Evolutionary conservation across 2,329 filamentous ascomycete species (phyloP).

Genomic region (Rachicladosporium sp.): DNA sequence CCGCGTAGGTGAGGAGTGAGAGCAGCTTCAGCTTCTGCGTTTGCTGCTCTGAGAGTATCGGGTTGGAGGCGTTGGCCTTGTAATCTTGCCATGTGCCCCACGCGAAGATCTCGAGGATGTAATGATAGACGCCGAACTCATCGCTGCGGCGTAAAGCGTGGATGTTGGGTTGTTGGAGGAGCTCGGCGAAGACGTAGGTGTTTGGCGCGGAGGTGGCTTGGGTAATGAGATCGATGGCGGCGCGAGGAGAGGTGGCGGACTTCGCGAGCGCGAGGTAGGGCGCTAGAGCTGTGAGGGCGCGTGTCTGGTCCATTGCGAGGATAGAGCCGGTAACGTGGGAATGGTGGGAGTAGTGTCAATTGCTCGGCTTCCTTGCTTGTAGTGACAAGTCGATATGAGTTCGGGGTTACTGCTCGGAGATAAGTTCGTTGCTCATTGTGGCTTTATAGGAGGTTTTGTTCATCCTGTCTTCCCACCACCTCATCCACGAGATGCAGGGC

Average conservation of each 20-base stretch:
- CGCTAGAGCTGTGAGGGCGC: slow-evolving; percentile 50
- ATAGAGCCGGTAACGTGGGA: no score
- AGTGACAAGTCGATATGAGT: no score
- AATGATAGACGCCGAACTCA: slow-evolving; percentile 53
- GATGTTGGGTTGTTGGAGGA: slow-evolving; percentile 71
- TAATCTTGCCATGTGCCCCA: slow-evolving; percentile 83
- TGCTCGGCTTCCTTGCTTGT: no score
- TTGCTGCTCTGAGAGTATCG: slow-evolving; percentile 60
- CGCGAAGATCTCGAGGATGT: slow-evolving; percentile 75
- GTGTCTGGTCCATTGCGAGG: slow-evolving; percentile 57
- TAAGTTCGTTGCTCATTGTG: no score
- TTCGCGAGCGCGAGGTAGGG: slow-evolving; percentile 86
- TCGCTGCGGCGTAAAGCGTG: slow-evolving; percentile 54
- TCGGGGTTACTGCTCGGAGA: no score
- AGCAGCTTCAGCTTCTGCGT: slow-evolving; percentile 79
- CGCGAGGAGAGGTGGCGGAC: slow-evolving; percentile 69
- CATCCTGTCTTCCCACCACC: no score
- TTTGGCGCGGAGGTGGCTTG: slow-evolving; percentile 82
- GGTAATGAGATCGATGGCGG: slow-evolving; percentile 71
- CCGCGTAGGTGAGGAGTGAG: slow-evolving; percentile 70
- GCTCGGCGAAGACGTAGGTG: slow-evolving; percentile 87
- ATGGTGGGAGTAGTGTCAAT: no score
- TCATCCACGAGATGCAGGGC: no score
- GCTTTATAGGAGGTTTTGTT: no score
- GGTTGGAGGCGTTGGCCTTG: slow-evolving; percentile 40